Conservation (phyloP, 1,284 basidiomycete species). For the Trichosporon faecale region DNA sequence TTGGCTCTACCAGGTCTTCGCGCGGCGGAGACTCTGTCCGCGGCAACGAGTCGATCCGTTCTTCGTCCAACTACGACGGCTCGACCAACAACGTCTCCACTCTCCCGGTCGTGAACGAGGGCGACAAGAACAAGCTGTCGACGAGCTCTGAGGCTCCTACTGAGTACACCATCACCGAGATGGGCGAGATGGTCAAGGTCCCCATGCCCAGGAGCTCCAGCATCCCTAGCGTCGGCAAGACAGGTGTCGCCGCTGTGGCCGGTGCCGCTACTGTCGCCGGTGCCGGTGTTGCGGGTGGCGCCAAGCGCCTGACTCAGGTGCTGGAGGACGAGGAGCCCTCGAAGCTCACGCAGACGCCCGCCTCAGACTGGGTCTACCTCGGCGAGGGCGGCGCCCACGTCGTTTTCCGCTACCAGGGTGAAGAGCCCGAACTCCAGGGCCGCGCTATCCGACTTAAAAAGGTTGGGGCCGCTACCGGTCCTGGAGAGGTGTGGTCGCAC, state of each 20-base stretch:
- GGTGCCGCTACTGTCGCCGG: neutral
- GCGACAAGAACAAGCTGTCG: conserved; percentile 11
- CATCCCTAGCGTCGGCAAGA: neutral
- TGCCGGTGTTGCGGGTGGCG: neutral
- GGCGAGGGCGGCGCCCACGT: conserved; percentile 86
- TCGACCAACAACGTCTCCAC: conserved; percentile 1
- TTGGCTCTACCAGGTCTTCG: neutral
- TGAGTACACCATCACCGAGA: conserved; percentile 36
- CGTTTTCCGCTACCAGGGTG: conserved; percentile 74
- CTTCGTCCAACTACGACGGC: neutral
- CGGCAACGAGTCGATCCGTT: neutral
- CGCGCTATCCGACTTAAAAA: conserved; percentile 61
- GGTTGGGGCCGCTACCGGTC: conserved; percentile 3
- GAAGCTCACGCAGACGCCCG: conserved; percentile 23
- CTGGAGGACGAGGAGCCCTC: conserved; percentile 7
- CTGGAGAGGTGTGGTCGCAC: conserved; percentile 29
- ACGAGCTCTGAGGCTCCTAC: conserved; percentile 30
- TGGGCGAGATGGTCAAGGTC: conserved; percentile 38
- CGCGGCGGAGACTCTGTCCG: conserved; percentile 4
- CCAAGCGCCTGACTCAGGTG: neutral
- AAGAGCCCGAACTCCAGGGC: conserved; percentile 57
- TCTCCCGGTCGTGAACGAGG: neutral
- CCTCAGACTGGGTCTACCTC: conserved; percentile 72
- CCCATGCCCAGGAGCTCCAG: conserved; percentile 11
- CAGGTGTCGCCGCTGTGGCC: neutral